phyloP scores from a whole-genome alignment of 2,329 filamentous ascomycete species.

The Hypoxylon sp. region DNA sequence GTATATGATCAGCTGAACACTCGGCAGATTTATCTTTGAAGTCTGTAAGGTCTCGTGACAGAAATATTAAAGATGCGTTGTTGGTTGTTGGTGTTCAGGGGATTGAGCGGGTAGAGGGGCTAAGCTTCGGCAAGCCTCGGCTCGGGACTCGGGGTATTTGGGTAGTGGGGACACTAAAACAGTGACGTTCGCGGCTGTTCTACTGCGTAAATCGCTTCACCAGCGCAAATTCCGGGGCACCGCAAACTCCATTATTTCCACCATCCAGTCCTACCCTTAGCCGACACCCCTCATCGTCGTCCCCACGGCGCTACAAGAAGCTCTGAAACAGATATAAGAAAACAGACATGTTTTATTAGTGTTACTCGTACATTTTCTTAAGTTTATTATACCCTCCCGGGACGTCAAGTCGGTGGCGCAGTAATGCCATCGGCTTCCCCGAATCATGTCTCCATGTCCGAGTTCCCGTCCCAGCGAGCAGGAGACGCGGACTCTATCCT shows the following conservation, averaged over 20 bases:
- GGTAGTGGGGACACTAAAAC: slow-evolving; percentile 39
- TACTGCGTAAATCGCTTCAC: slow-evolving; percentile 23
- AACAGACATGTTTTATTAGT: slow-evolving; percentile 38
- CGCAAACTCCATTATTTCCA: slow-evolving; percentile 32
- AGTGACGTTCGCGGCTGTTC: slow-evolving; percentile 50
- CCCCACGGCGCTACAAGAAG: slow-evolving; percentile 20
- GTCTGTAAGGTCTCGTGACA: slow-evolving; percentile 33
- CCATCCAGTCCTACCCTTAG: background rate
- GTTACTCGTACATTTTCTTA: background rate
- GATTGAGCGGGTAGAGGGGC: slow-evolving; percentile 37
- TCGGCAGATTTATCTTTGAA: slow-evolving; percentile 1
- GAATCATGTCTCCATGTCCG: slow-evolving; percentile 73
- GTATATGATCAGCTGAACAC: slow-evolving; percentile 4
- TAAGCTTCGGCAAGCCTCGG: slow-evolving; percentile 53
- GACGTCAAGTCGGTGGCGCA: slow-evolving; percentile 48
- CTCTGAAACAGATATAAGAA: background rate
- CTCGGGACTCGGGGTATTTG: slow-evolving; percentile 42
- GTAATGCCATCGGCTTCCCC: slow-evolving; percentile 70
- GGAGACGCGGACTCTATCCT: slow-evolving; percentile 49
- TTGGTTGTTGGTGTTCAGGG: background rate
- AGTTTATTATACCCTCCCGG: slow-evolving; percentile 5
- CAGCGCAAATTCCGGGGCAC: slow-evolving; percentile 33
- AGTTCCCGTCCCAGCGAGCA: slow-evolving; percentile 62
- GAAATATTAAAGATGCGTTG: slow-evolving; percentile 6
- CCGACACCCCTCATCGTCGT: slow-evolving; percentile 37